Percentiles rank a stretch among this genome's conserved stretches.
These are phyloP conservation scores for Mycosphaerella sp. DNA, from an alignment of 2,329 filamentous ascomycete species.

Conservation along the genomic window DNA sequence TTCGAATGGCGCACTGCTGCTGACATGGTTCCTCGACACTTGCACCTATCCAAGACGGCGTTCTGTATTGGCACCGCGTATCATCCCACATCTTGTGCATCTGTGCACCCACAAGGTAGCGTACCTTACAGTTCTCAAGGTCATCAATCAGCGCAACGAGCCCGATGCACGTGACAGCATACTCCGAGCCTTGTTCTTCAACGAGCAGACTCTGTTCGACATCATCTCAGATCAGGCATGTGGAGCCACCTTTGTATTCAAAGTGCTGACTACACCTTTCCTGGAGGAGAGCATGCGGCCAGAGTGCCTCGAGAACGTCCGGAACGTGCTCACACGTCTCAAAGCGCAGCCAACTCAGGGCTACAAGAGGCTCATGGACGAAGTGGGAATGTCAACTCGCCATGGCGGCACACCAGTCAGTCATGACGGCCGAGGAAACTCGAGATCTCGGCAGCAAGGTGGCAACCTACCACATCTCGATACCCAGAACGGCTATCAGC, in stretches of 20 bases:
- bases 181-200: conserved; percentile 86
- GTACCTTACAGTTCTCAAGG: conserved; percentile 92
- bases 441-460: conserved; percentile 31
- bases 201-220: conserved; percentile 79
- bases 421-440: conserved; percentile 34
- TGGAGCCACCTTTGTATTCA: conserved; percentile 94
- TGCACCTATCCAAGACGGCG: conserved; percentile 91
- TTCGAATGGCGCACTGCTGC: conserved; percentile 82
- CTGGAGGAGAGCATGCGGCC: conserved; percentile 85
- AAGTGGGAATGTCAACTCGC: conserved; percentile 74
- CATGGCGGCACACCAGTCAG: conserved; percentile 35
- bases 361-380: conserved; percentile 98
- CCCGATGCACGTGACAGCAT: conserved; percentile 86
- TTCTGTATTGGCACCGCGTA: conserved; percentile 81
- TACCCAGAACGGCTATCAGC: conserved; percentile 31
- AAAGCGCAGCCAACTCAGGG: conserved; percentile 92
- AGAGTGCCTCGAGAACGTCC: conserved; percentile 87
- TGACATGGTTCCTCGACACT: conserved; percentile 98
- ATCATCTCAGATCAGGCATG: conserved; percentile 89
- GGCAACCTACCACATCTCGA: conserved; percentile 33
- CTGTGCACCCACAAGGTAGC: conserved; percentile 98
- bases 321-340: conserved; percentile 78
- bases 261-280: conserved; percentile 94
- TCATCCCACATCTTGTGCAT: conserved; percentile 89
- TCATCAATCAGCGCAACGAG: conserved; percentile 96